Evolutionary conservation across 441 rosid species (phyloP), one percentile per base, ranked within the genome.

Genomic region (Jatropha podagrica): DNA sequence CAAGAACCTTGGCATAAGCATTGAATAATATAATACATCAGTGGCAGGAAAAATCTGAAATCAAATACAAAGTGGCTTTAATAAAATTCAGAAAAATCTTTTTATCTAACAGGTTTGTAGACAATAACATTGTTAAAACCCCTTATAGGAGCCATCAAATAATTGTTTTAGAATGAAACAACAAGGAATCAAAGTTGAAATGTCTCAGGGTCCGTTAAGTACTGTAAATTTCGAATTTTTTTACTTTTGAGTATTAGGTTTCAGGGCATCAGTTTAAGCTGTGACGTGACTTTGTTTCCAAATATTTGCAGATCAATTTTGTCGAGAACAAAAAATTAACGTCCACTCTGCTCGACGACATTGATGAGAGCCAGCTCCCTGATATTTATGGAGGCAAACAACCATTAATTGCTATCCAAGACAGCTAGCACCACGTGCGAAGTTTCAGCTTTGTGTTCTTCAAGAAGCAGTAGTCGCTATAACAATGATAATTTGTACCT

Each of bases 331-430:
- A 90, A 80, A 92, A 84, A 40, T 82, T 88, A 77, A 88, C 7
- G 18, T 65, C 84, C 38, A 89, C 93, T 17, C 81, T 94, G 73
- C 93, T 89, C 0, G 80, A 40, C 5, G 96, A 92, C 74, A 92
- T 94, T 4, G 94, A 88, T 58, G 94, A 92, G 74, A 81, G 85
- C 80, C 96, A 94, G 74, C 89, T 94, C 10, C 92, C 96, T 8
- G 93, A 88, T 14, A 75, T 80, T 64, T 92, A 89, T 49, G 98
- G 97, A 55, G 97, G 98, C 82, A 87, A 81, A 73, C 72, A 90
- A 77, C 80, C 92, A 0, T 73, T 90, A 55, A 85, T 87, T 74
- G 90, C 91, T 44, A 90, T 94, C 40, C 91, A 90, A 74, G 86
- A 88, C 66, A 27, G 80, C 79, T 88, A 79, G 23, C 75, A 5